Conservation (phyloP, 2,329 filamentous ascomycete species). For the Mariannaea sp. region DNA sequence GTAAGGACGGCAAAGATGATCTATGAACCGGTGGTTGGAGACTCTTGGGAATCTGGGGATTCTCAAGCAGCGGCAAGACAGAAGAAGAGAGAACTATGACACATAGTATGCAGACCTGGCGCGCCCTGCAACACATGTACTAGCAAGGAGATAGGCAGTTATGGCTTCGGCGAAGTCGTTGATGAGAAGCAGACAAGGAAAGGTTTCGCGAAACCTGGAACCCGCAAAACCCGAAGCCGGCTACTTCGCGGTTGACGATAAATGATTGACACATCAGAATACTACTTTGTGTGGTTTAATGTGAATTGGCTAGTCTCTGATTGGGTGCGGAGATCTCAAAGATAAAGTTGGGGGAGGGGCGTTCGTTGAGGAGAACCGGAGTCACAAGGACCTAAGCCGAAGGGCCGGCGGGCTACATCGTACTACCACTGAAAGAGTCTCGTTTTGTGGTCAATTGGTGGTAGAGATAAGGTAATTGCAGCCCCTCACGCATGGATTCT, state of each 20-base stretch:
- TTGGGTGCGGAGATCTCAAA: not conserved
- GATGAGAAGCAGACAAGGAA: too few species aligned
- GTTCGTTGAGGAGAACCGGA: not conserved
- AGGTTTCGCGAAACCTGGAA: too few species aligned
- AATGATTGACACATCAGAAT: slow-evolving; percentile 23
- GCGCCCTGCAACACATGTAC: not conserved
- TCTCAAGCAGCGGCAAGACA: not conserved
- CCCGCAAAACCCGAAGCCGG: not conserved
- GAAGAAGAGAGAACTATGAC: not conserved
- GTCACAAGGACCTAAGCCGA: not conserved
- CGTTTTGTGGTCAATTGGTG: too few species aligned
- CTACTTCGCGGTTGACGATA: too few species aligned
- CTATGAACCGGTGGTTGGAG: slow-evolving; percentile 23
- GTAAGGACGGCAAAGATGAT: slow-evolving; percentile 27
- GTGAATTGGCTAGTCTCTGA: not conserved
- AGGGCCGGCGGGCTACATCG: not conserved
- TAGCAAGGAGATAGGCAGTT: not conserved
- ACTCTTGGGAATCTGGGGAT: too few species aligned
- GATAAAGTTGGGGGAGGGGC: slow-evolving; percentile 4
- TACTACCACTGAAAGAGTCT: not conserved
- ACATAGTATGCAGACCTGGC: not conserved
- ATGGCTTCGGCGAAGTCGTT: not conserved
- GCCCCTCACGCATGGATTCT: too few species aligned
- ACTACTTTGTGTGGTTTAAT: slow-evolving; percentile 4
- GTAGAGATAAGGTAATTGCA: not conserved